Conservation (phyloP, 768 basidiomycete species). For the Termitomyces sp. region DNA sequence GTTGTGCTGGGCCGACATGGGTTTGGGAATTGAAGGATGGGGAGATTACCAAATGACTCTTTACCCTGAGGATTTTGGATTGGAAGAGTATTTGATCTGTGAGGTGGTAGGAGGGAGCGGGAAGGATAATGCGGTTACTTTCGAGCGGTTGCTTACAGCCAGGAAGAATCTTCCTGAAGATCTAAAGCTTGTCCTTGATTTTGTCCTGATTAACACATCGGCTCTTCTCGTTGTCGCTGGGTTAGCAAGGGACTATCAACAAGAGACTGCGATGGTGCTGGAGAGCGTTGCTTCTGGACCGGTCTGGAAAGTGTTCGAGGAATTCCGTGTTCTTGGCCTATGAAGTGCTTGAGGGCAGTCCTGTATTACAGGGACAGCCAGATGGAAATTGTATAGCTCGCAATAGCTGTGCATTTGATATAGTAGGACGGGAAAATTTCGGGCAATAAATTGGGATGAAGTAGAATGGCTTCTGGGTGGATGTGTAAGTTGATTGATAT, state of each 20-base stretch:
- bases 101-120: not conserved
- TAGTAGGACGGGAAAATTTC: too few species aligned
- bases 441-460: too few species aligned
- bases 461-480: too few species aligned
- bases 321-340: slow-evolving; percentile 29
- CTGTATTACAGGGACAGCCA: too few species aligned
- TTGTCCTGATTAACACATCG: too few species aligned
- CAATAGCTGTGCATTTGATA: too few species aligned
- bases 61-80: not conserved
- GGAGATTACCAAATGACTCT: not conserved
- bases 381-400: too few species aligned
- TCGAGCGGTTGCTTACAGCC: not conserved
- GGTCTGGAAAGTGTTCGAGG: slow-evolving; percentile 54
- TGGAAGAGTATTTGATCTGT: not conserved
- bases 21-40: not conserved
- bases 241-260: slow-evolving; percentile 58
- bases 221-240: too few species aligned
- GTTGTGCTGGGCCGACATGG: not conserved
- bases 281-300: slow-evolving; percentile 53
- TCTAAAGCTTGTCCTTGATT: too few species aligned
- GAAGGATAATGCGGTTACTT: not conserved
- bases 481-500: too few species aligned
- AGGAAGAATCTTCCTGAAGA: too few species aligned
- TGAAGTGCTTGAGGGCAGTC: too few species aligned
- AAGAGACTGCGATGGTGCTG: slow-evolving; percentile 68